A percentile compares a stretch with the other conserved stretches of the same genome.
Conservation (phyloP, 495 filamentous ascomycete genomes). For the Hypoxylon lienhwacheense region DNA sequence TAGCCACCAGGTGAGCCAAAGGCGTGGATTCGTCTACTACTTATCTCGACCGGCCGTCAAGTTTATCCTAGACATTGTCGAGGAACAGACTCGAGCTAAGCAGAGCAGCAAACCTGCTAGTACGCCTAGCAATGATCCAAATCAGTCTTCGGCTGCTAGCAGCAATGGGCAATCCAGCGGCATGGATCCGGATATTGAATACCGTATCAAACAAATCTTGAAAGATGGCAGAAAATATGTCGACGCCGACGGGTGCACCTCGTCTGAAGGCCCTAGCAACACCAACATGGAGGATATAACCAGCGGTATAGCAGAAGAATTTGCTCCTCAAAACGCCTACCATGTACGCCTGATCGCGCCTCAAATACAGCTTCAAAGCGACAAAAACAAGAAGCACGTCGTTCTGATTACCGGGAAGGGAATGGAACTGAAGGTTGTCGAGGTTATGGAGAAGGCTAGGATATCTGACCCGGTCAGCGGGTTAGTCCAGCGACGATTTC, state of each 20-base stretch:
- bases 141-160: conserved; percentile 36
- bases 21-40: conserved; percentile 96
- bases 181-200: conserved; percentile 65
- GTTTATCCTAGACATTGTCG: conserved; percentile 95
- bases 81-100: conserved; percentile 79
- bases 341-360: conserved; percentile 93
- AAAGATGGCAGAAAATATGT: conserved; percentile 84
- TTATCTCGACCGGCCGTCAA: conserved; percentile 94
- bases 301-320: conserved; percentile 82
- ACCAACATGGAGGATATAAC: conserved; percentile 60
- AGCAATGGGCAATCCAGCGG: conserved; percentile 44
- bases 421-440: conserved; percentile 95
- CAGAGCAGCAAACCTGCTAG: conserved; percentile 44
- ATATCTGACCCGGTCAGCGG: conserved; percentile 91
- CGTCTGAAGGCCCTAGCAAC: conserved; percentile 40
- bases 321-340: conserved; percentile 90
- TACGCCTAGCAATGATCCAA: conserved; percentile 35
- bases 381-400: conserved; percentile 92
- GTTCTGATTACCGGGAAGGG: conserved; percentile 91
- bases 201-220: conserved; percentile 84
- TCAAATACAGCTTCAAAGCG: conserved; percentile 95
- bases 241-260: conserved; percentile 57
- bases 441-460: conserved; percentile 95
- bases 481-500: conserved; percentile 89
- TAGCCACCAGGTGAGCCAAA: conserved; percentile 94